Evolutionary conservation across 805 yeast genomes (phyloP), one percentile per base, ranked within the genome.

Genomic region (Schwanniomyces vanrijiae): DNA sequence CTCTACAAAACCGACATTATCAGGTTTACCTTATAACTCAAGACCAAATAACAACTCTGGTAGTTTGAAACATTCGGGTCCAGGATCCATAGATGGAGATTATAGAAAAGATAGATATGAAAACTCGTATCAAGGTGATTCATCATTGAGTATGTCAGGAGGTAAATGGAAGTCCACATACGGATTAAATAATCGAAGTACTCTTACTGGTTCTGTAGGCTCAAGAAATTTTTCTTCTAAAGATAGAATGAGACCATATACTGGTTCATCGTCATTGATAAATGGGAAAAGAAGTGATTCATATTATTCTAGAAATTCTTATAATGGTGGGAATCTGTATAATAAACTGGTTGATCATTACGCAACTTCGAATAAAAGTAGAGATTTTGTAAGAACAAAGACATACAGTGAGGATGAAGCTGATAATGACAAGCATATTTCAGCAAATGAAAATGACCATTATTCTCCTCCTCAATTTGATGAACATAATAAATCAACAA

Each of bases 251-350:
- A 56, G 64, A 35, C 47, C 55, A 7, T 40, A 43, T 20, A 47
- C 38, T 11, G 49, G 54, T 14, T 59, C 60, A 3, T 51, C 56
- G n/a, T 51, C 57, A 21, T 40, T 59, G 13, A 46, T 59, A 26
- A 58, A 56, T 44, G 49, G 53, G 2, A 59, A 52, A 44, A 44
- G 56, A n/a, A 42, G 50, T 5, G 70, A 66, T 46, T 60, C 68
- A 5, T 66, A 66, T 48, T 66, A 63, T 48, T 50, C 58, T 11
- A 54, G 55, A 37, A n/a, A 47, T 10, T 50, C 55, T 29, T 49
- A 35, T 13, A 37, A 45, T 18, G 43, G 47, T 20, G 42, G 25
- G 20, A 37, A 22, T 19, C 18, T 24, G 18, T 39, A 25, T 25
- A 40, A 26, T 19, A 22, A 45, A 18, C 44, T 19, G n/a, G 49